A percentile compares a stretch with the other conserved stretches of the same genome.
Conservation (phyloP, 2,329 filamentous ascomycete genomes). For the Rutstroemia sp. region DNA sequence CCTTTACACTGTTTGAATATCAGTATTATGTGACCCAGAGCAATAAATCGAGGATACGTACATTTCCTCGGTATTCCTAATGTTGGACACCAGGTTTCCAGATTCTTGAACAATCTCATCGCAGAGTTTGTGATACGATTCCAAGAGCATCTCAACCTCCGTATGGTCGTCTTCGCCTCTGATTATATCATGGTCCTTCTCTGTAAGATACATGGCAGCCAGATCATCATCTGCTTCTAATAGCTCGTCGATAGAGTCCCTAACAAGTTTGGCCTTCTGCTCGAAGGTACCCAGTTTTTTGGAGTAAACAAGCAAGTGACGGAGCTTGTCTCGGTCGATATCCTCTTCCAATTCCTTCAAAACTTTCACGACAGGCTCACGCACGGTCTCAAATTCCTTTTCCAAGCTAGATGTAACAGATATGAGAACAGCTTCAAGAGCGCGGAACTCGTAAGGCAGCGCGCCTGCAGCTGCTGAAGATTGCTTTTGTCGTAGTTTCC, state of each 20-base stretch:
- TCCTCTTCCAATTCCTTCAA: slow-evolving; percentile 90
- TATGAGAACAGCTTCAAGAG: slow-evolving; percentile 88
- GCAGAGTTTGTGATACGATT: slow-evolving; percentile 95
- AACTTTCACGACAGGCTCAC: slow-evolving; percentile 84
- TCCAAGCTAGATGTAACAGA: slow-evolving; percentile 89
- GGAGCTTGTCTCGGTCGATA: slow-evolving; percentile 88
- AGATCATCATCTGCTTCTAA: slow-evolving; percentile 95
- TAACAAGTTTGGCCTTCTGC: slow-evolving; percentile 88
- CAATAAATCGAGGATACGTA: slow-evolving; percentile 38
- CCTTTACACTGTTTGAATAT: slow-evolving; percentile 61
- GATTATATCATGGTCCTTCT: slow-evolving; percentile 68
- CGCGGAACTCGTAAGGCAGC: slow-evolving; percentile 91
- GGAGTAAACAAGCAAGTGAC: slow-evolving; percentile 84
- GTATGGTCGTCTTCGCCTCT: slow-evolving; percentile 82
- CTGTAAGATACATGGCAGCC: slow-evolving; percentile 89
- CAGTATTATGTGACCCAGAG: background rate
- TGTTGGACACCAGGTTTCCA: slow-evolving; percentile 85
- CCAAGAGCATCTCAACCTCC: slow-evolving; percentile 92
- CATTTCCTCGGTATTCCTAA: slow-evolving; percentile 98
- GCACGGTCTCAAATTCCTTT: slow-evolving; percentile 87
- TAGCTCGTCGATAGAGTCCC: slow-evolving; percentile 90
- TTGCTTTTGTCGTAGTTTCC: slow-evolving; percentile 79
- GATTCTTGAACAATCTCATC: slow-evolving; percentile 97
- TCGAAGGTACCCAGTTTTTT: slow-evolving; percentile 97
- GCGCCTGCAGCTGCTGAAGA: slow-evolving; percentile 47